Percentiles rank a stretch among this genome's conserved stretches.
Evolutionary conservation across 108 stramenopile genomes (phyloP).

Genomic region (Heterococcus sp.): DNA sequence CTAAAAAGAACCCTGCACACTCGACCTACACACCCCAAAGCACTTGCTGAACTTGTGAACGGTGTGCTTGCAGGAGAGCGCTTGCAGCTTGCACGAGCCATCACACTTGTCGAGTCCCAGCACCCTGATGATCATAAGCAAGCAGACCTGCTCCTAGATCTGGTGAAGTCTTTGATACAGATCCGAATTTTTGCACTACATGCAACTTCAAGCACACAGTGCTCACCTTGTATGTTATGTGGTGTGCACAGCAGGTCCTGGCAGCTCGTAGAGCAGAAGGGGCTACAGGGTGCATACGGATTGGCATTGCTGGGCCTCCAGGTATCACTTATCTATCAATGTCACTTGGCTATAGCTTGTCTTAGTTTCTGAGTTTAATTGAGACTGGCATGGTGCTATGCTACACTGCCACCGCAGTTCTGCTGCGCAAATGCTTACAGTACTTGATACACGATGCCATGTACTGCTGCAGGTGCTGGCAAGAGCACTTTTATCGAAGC

Average conservation of each 20-base stretch:
- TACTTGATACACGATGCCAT: no score
- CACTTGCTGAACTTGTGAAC: slow-evolving; percentile 7
- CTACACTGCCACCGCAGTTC: no score
- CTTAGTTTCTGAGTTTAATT: no score
- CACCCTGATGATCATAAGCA: slow-evolving; percentile 22
- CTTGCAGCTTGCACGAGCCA: slow-evolving; percentile 21
- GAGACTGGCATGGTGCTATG: no score
- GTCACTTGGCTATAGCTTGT: no score
- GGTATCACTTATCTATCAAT: no score
- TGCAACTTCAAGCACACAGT: neutral
- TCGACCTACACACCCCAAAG: no score
- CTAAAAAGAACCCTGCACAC: no score
- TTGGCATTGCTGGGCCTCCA: slow-evolving; percentile 65
- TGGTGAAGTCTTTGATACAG: slow-evolving; percentile 1
- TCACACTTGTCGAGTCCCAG: slow-evolving; percentile 39
- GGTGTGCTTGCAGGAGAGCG: slow-evolving; percentile 25
- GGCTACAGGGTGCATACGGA: slow-evolving; percentile 17
- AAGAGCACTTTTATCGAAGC: slow-evolving; percentile 63
- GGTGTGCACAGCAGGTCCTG: neutral
- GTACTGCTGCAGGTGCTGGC: no score
- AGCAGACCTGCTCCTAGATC: slow-evolving; percentile 35
- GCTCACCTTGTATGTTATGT: neutral
- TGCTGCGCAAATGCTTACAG: no score
- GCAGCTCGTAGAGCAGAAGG: neutral
- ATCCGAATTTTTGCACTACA: neutral